Evolutionary conservation across 164 flowering plant species (phyloP), one percentile per base, ranked within the genome.

Genomic region (Cinnamomum micranthum): DNA sequence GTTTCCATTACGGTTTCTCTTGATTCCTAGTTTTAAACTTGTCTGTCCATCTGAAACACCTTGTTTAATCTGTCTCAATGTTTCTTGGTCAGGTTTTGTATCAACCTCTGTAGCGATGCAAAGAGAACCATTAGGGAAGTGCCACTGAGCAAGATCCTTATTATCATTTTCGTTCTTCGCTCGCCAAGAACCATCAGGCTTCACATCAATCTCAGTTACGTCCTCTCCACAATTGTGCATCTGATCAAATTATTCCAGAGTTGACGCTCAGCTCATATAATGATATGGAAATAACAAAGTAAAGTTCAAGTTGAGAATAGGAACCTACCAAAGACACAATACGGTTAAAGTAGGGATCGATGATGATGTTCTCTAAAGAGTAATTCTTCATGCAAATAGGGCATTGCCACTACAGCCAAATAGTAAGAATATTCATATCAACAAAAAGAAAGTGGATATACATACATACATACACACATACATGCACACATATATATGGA

Each of bases 111-210:
- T 59, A 23, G 86, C 35, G 17, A 71, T 74, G 85, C 85, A 92
- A 23, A 87, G 83, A 70, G 91, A 81, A 31, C 99, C 88, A 82
- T 94, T 89, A 69, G 97, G 91, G 15, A 69, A 71, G 82, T 88
- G 97, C 99, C 99, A 96, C 35, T 71, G 87, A 6, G 77, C 81
- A 66, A 96, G 91, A 78, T 89, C 91, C 27, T 88, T 88, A 51
- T 79, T 80, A 58, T 91, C 96, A 84, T 65, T 81, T 68, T 89
- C 99, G 71, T 70, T 74, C 80, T 89, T 96, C 6, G 83, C 97
- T 76, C 97, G 98, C 99, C 99, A 96, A 74, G 91, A 89, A 60
- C 98, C 98, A 84, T 96, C 98, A 73, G 97, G 97, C 83, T 89
- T 96, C 79, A 91, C 91, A 62, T 96, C 97, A 76, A 96, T 87